Conservation (phyloP, 352 stramenopile species). For the Phytopythium boreale region DNA sequence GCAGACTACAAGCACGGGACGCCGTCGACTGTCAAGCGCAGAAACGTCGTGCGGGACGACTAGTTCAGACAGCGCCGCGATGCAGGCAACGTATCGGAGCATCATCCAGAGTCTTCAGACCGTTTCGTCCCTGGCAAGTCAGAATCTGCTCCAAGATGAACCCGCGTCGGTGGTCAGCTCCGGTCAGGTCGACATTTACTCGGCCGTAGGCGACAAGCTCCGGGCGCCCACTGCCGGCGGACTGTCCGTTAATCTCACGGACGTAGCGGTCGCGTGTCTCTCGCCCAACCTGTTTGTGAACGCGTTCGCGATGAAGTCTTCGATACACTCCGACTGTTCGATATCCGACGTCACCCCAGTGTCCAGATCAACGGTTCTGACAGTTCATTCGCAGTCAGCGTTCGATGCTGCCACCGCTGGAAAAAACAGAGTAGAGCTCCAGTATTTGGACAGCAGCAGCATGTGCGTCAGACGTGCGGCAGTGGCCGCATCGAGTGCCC, state of each 20-base stretch:
- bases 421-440: conserved; percentile 15
- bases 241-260: conserved; percentile 47
- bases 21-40: conserved; percentile 12
- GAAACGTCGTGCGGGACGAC: conserved; percentile 7
- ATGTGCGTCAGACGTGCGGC: conserved; percentile 34
- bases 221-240: not conserved
- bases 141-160: conserved; percentile 43
- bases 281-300: conserved; percentile 45
- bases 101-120: conserved; percentile 49
- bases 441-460: conserved; percentile 32
- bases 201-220: conserved; percentile 12
- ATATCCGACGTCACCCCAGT: conserved; percentile 38
- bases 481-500: conserved; percentile 7
- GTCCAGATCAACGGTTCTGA: conserved; percentile 40
- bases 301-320: conserved; percentile 31
- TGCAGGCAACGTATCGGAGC: conserved; percentile 22
- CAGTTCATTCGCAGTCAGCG: conserved; percentile 35
- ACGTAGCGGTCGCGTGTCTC: conserved; percentile 38
- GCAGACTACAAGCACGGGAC: not conserved
- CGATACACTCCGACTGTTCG: conserved; percentile 39
- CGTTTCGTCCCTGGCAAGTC: conserved; percentile 45
- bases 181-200: conserved; percentile 27
- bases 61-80: conserved; percentile 17
- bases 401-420: conserved; percentile 16
- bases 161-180: conserved; percentile 24